Evolutionary conservation across 345 rosid species (phyloP), one percentile per base, ranked within the genome.

Genomic region (Pseudoturritis turrita): DNA sequence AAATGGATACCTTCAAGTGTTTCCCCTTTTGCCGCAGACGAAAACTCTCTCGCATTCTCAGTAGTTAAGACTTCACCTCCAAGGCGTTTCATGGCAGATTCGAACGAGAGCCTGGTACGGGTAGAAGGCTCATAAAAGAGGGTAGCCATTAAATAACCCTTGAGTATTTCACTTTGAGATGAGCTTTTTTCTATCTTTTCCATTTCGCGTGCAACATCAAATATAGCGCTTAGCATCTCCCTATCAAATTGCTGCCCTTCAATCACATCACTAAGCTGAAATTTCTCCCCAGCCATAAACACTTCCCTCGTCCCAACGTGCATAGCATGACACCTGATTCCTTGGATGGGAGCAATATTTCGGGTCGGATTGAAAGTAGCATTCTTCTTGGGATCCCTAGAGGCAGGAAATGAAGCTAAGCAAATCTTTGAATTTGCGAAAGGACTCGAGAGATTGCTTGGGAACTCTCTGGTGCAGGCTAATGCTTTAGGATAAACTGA

Each of bases 41-140:
- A 95, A 75, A 95, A 95, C 39, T 91, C 98, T 70, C 89, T 79
- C 6, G 98, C 98, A 62, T 95, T 95, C 80, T 95, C 99, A 9
- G 98, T 95, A 9, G 98, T 91, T 77, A 95, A 74, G 55, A 95
- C 98, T 77, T 95, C 97, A 18, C 99, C 99, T 3, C 99, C 99
- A 25, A 95, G 62, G 29, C 91, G 87, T 81, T 88, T 95, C 98
- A 95, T 92, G 22, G 99, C 96, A 68, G 97, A 95, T 80, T 95
- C 97, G n/a, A 95, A 91, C 3, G 98, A 95, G 57, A 91, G 91
- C 87, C 99, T 86, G 12, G 99, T 89, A 56, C 97, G 86, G 1
- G 99, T 95, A 53, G 99, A 95, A 17, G 99, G 99, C 83, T 95
- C 99, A 39, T 91, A 95, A 43, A 95, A 95, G 61, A 91, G 87